Evolutionary conservation across 1,284 basidiomycete genomes (phyloP).

Genomic region (Ceraceosorus bombacis): DNA sequence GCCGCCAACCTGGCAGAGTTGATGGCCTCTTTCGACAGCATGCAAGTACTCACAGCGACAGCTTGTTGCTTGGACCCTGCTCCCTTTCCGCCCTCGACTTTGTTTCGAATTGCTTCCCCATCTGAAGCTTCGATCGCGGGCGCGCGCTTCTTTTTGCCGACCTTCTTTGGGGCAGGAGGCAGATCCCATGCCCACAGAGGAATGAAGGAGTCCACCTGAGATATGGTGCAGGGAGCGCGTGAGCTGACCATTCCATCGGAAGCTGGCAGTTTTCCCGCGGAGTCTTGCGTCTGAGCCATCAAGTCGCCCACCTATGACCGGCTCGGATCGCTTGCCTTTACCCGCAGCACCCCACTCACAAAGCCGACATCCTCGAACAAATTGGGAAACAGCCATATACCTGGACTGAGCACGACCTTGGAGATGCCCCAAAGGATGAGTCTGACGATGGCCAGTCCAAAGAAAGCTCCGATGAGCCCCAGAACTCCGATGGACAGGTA

Average conservation of each 20-base stretch:
- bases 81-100: too few species aligned
- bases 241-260: not conserved
- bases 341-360: conserved; percentile 57
- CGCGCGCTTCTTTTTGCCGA: conserved; percentile 57
- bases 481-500: conserved; percentile 84
- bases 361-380: conserved; percentile 98
- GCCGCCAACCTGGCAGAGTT: too few species aligned
- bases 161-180: conserved; percentile 52
- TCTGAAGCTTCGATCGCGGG: conserved; percentile 12
- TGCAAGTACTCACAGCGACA: too few species aligned
- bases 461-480: conserved; percentile 81
- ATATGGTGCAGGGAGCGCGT: not conserved
- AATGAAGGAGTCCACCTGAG: conserved; percentile 89
- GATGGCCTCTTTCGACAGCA: too few species aligned
- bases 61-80: too few species aligned
- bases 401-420: conserved; percentile 73
- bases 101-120: not conserved
- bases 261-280: not conserved
- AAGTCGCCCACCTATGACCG: not conserved
- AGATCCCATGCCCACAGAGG: conserved; percentile 96
- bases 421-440: conserved; percentile 91
- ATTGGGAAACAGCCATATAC: conserved; percentile 98
- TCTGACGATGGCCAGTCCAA: conserved; percentile 81
- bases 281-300: too few species aligned
- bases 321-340: not conserved